Evolutionary conservation across 2,329 filamentous ascomycete species (phyloP).

Genomic region (Shiraia sp.): DNA sequence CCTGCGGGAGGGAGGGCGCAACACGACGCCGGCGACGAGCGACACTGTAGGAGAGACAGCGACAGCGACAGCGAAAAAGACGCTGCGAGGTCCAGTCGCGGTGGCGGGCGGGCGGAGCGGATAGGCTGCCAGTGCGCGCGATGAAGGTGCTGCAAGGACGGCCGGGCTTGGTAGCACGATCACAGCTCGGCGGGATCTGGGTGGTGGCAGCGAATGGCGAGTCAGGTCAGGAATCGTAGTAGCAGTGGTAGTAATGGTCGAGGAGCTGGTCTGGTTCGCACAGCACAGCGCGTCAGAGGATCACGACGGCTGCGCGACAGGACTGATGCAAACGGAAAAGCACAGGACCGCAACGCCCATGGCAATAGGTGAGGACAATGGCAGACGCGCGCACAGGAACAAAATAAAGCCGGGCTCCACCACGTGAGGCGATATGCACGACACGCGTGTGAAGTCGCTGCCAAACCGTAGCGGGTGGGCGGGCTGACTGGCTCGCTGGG

Average conservation of each 20-base stretch:
- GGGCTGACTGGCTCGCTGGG: too few species aligned
- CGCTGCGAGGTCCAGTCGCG: constrained; percentile 10
- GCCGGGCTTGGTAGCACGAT: constrained; percentile 4
- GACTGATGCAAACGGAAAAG: constrained; percentile 9
- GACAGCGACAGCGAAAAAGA: too few species aligned
- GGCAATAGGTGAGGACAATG: constrained; percentile 13
- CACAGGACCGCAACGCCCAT: constrained; percentile 14
- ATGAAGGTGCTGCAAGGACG: constrained; percentile 11
- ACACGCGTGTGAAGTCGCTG: not conserved
- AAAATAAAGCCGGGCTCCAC: constrained; percentile 8
- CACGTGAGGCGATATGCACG: constrained; percentile 17
- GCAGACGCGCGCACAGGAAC: not conserved
- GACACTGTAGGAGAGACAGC: too few species aligned
- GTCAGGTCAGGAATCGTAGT: constrained; percentile 2
- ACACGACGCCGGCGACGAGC: too few species aligned
- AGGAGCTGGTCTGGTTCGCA: too few species aligned
- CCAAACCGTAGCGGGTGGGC: not conserved
- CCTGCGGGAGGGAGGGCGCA: not conserved
- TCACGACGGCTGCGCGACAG: not conserved
- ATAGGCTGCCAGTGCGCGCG: not conserved
- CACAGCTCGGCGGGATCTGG: constrained; percentile 5
- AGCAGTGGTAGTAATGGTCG: too few species aligned
- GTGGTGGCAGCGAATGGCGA: not conserved
- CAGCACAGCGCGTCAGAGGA: constrained; percentile 6
- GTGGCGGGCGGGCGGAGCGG: constrained; percentile 3